phyloP scores from a whole-genome alignment of 352 stramenopile species.

The Globisporangium viniferum region DNA sequence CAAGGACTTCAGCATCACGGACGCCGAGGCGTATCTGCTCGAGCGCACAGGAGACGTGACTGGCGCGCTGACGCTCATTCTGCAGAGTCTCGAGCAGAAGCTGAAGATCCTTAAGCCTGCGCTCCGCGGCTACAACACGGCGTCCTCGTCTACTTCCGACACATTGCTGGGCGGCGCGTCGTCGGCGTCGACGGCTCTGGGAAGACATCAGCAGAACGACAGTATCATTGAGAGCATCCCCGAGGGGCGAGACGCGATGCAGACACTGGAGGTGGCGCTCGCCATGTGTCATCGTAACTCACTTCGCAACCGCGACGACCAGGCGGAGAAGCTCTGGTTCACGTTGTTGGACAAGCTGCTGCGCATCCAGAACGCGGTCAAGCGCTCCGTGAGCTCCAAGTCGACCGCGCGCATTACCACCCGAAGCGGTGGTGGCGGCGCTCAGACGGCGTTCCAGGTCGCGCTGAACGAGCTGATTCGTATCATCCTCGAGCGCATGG shows the following conservation, averaged over 20 bases:
- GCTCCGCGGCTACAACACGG: conserved; percentile 70
- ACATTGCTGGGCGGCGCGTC: conserved; percentile 25
- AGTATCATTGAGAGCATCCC: conserved; percentile 81
- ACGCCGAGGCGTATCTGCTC: conserved; percentile 90
- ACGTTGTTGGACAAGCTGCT: conserved; percentile 92
- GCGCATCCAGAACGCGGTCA: conserved; percentile 90
- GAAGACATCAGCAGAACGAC: conserved; percentile 54
- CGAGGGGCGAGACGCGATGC: conserved; percentile 80
- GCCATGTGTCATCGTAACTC: conserved; percentile 94
- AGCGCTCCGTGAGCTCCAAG: conserved; percentile 83
- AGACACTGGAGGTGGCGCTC: conserved; percentile 89
- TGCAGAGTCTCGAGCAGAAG: conserved; percentile 91
- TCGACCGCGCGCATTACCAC: conserved; percentile 57
- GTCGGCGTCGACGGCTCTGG: conserved; percentile 16
- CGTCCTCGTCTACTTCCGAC: conserved; percentile 35
- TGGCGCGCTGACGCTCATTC: conserved; percentile 90
- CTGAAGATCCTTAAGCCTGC: conserved; percentile 90
- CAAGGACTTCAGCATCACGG: conserved; percentile 82
- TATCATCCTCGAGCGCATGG: conserved; percentile 93
- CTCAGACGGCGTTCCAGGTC: conserved; percentile 86
- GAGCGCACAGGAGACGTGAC: conserved; percentile 92
- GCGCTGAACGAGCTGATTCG: conserved; percentile 91
- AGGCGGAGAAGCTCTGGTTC: conserved; percentile 94
- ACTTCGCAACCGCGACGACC: conserved; percentile 77
- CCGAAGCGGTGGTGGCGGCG: conserved; percentile 53